Base-by-base conservation (phyloP, 345 rosid species). In the Isatis tinctoria region DNA sequence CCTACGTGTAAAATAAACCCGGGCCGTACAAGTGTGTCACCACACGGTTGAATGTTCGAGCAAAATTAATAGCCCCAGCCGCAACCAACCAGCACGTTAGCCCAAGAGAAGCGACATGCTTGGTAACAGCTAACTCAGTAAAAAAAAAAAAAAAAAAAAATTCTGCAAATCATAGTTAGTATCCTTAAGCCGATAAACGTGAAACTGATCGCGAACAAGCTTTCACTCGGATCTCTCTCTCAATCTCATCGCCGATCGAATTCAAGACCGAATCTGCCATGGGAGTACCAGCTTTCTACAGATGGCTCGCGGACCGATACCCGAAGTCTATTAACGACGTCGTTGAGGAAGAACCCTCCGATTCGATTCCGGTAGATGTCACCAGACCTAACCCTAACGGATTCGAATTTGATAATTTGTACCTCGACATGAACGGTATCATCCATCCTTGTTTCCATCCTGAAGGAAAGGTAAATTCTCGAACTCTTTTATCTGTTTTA, bases 381-480 rank as follows among this genome's bases (percentile, higher is more conserved):
- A 84, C 87, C 40, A 86, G 76, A 79, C 90, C 95, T 74, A 96
- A 96, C 83, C 98, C 99, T 80, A 96, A 92, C 51, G 97, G 97
- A 60, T 36, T 83, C 28, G 99, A 92, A 78, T 96, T 83, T 45
- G 98, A 96, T 71, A 92, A 96, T 73, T 44, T 96, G 79, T 96
- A 96, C 62, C 81, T 96, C 43, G 99, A 96, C 71, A 92, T 96
- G 95, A 96, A 96, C 51, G 96, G 96, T 11, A 90, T 96, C 52
- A 87, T 92, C 67, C 98, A 92, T 61, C 99, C 99, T 52, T 90
- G 99, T 80, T 96, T 96, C 66, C 99, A 92, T 40, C 99, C 99
- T 24, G 99, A 96, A 6, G 97, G 97, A 63, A 92, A 80, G 98
- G 99, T 90, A 74, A 13, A 30, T 2, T 56, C 3, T 65, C 36